Conservation (phyloP, 768 basidiomycete genomes). For the Bullera alba region DNA sequence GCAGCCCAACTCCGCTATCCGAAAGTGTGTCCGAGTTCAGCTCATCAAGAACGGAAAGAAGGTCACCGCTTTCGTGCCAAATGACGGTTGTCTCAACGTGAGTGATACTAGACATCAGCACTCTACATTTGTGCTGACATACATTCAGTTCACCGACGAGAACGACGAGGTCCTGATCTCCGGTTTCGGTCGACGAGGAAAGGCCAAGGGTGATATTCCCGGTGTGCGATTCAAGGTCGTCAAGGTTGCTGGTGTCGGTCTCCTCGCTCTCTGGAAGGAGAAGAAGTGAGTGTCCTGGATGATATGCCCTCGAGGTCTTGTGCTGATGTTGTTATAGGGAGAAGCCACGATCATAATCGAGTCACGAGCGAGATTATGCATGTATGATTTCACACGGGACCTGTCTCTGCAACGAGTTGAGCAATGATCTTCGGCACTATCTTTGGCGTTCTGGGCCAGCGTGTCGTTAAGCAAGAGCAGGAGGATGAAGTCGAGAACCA, state of each 20-base stretch:
- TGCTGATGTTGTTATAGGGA: constrained; percentile 26
- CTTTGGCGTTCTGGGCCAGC: no score
- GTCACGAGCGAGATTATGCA: constrained; percentile 12
- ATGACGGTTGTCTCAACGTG: constrained; percentile 46
- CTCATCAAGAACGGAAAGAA: constrained; percentile 99
- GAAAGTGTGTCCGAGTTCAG: constrained; percentile 99
- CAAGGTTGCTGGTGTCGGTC: constrained; percentile 98
- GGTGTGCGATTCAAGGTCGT: constrained; percentile 99
- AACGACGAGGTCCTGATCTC: constrained; percentile 99
- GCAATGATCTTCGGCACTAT: no score
- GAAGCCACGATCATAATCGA: constrained; percentile 39
- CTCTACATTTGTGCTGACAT: constrained; percentile 7
- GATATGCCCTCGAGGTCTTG: neutral
- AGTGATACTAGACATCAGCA: constrained; percentile 1
- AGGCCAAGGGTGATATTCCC: constrained; percentile 99
- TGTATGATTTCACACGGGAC: no score
- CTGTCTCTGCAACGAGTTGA: no score
- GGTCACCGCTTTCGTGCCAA: constrained; percentile 97
- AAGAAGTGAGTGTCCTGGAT: constrained; percentile 61
- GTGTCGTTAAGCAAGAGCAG: no score
- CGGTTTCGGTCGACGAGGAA: constrained; percentile 98
- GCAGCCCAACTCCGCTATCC: constrained; percentile 99
- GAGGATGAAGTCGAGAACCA: no score
- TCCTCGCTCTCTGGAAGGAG: constrained; percentile 97
- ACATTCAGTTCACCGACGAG: constrained; percentile 65